Evolutionary conservation across 192 early-diverging fungal genomes (phyloP).

Genomic region (Gamsiella multidivaricata): DNA sequence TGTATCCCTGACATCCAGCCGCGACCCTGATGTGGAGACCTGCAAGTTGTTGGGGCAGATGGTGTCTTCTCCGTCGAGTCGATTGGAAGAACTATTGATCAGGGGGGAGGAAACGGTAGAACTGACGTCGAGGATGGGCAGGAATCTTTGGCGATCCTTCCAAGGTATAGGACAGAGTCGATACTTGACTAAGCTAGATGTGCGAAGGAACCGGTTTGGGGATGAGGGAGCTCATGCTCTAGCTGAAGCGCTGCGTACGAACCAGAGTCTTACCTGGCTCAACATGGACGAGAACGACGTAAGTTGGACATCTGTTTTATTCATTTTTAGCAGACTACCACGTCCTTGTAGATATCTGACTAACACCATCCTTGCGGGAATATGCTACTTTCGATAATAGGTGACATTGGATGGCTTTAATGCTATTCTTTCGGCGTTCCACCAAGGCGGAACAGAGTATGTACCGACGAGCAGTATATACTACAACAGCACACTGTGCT

Average conservation of each 20-base stretch:
- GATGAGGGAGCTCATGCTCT: slow-evolving; percentile 54
- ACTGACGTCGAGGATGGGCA: slow-evolving; percentile 50
- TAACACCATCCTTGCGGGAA: no score
- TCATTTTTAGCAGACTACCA: neutral
- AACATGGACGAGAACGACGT: slow-evolving; percentile 61
- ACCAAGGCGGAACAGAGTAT: slow-evolving; percentile 48
- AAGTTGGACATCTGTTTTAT: slow-evolving; percentile 13
- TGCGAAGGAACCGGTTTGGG: slow-evolving; percentile 50
- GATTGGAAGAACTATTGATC: slow-evolving; percentile 51
- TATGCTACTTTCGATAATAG: no score
- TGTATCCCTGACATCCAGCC: slow-evolving; percentile 46
- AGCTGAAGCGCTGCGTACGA: slow-evolving; percentile 50
- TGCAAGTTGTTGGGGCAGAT: slow-evolving; percentile 49
- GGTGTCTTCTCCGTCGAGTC: slow-evolving; percentile 46
- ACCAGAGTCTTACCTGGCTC: slow-evolving; percentile 47
- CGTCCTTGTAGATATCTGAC: no score
- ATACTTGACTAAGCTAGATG: slow-evolving; percentile 40
- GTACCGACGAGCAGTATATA: slow-evolving; percentile 35
- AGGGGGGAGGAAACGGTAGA: slow-evolving; percentile 38
- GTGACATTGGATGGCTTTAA: slow-evolving; percentile 61
- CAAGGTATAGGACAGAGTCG: slow-evolving; percentile 42
- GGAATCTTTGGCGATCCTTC: slow-evolving; percentile 44
- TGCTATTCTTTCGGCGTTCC: slow-evolving; percentile 47
- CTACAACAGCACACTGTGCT: slow-evolving; percentile 47
- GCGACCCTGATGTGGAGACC: slow-evolving; percentile 55